phyloP scores from a whole-genome alignment of 2,329 filamentous ascomycete genomes.

The Colletotrichum tropicale region DNA sequence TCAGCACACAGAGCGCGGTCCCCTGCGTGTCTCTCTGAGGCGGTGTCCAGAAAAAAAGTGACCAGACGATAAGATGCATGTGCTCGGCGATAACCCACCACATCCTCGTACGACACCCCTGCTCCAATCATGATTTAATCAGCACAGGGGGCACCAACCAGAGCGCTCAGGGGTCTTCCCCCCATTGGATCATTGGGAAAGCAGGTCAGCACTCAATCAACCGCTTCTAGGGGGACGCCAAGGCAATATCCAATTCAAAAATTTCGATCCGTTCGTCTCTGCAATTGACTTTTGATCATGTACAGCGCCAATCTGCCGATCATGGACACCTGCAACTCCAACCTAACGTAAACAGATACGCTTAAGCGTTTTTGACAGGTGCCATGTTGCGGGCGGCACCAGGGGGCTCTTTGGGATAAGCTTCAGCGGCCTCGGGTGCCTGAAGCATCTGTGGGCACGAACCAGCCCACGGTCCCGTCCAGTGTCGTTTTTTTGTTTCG shows the following conservation, averaged over 20 bases:
- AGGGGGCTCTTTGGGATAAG: neutral
- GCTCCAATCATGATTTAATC: neutral
- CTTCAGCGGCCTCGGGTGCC: neutral
- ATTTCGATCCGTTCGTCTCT: neutral
- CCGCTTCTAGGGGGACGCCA: neutral
- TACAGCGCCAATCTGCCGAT: neutral
- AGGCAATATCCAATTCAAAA: neutral
- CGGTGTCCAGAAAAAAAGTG: slow-evolving; percentile 1
- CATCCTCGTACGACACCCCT: neutral
- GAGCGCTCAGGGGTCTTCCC: neutral
- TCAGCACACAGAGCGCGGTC: neutral
- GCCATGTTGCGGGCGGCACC: neutral
- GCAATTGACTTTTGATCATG: neutral
- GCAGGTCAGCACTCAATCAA: neutral
- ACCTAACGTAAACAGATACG: neutral
- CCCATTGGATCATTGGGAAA: neutral
- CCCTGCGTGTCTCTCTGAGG: slow-evolving; percentile 5
- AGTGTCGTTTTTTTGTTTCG: neutral
- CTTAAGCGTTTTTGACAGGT: neutral
- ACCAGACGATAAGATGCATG: slow-evolving; percentile 1
- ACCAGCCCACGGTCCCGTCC: neutral
- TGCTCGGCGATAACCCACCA: slow-evolving; percentile 16
- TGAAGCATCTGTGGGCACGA: neutral
- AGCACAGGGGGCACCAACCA: neutral
- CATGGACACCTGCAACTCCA: neutral